Evolutionary conservation across 140 eudicot genomes (phyloP).

Genomic region (Artemisia princeps): DNA sequence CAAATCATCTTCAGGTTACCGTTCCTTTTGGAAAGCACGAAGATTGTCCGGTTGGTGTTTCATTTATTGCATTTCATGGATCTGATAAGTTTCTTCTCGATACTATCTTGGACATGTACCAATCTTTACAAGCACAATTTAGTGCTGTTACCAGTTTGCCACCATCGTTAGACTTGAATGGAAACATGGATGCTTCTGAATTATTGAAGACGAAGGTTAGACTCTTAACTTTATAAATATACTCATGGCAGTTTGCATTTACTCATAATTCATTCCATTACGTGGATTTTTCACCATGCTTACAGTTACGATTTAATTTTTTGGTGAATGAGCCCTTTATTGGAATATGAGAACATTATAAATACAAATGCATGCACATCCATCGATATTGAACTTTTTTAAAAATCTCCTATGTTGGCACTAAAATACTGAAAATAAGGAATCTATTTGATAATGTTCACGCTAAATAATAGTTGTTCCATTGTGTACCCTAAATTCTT

Average conservation of each 20-base stretch:
- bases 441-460: too few species aligned
- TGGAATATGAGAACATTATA: too few species aligned
- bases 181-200: conserved; percentile 74
- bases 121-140: conserved; percentile 64
- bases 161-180: conserved; percentile 55
- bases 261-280: background rate
- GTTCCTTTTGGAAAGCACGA: conserved; percentile 75
- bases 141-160: conserved; percentile 40
- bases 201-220: conserved; percentile 78
- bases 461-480: too few species aligned
- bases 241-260: conserved; percentile 5
- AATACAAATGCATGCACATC: too few species aligned
- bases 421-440: too few species aligned
- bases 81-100: conserved; percentile 82
- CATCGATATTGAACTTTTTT: too few species aligned
- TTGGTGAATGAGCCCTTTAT: too few species aligned
- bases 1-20: conserved; percentile 45
- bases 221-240: background rate
- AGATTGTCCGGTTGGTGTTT: conserved; percentile 56
- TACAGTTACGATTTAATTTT: too few species aligned
- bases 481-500: too few species aligned
- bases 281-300: background rate
- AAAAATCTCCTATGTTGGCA: too few species aligned
- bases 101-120: conserved; percentile 71
- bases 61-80: conserved; percentile 76